Percentiles rank a stretch among this genome's conserved stretches.
These are phyloP conservation scores for Fagus sylvatica DNA, from an alignment of 306 rosid genomes.

Conservation along the genomic window DNA sequence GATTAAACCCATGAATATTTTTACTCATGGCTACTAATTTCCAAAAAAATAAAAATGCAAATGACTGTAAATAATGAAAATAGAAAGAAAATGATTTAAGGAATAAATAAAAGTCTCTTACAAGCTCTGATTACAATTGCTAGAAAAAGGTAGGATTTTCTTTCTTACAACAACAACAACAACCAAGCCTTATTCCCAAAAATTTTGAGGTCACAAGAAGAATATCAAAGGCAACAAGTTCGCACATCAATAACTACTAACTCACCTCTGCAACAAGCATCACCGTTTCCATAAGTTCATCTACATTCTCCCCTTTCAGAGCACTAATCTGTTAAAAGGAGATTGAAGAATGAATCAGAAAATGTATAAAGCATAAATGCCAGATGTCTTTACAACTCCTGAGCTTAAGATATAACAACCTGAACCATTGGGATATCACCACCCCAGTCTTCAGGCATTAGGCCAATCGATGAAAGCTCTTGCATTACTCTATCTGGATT, in stretches of 20 bases:
- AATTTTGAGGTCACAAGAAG: neutral
- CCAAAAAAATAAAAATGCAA: neutral
- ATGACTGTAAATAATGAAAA: neutral
- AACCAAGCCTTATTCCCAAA: too few relatives aligned
- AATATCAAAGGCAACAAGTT: conserved; percentile 12
- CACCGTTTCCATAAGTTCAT: conserved; percentile 88
- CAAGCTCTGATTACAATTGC: neutral
- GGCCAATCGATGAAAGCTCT: conserved; percentile 90
- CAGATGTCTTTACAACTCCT: conserved; percentile 12
- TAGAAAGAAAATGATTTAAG: neutral
- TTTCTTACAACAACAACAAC: neutral
- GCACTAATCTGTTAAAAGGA: conserved; percentile 76
- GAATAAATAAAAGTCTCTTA: neutral
- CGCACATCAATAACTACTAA: conserved; percentile 18
- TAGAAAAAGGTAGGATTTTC: neutral
- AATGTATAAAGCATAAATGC: conserved; percentile 25
- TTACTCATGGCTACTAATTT: neutral
- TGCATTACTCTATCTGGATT: conserved; percentile 96
- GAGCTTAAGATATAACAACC: conserved; percentile 52
- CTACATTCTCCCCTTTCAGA: conserved; percentile 80
- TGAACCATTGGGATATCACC: conserved; percentile 94
- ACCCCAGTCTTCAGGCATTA: conserved; percentile 99
- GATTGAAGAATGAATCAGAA: conserved; percentile 21
- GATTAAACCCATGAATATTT: neutral
- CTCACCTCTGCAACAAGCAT: conserved; percentile 97